A percentile compares a stretch with the other conserved stretches of the same genome.
Conservation (phyloP, 352 stramenopile genomes). For the Pythium insidiosum region DNA sequence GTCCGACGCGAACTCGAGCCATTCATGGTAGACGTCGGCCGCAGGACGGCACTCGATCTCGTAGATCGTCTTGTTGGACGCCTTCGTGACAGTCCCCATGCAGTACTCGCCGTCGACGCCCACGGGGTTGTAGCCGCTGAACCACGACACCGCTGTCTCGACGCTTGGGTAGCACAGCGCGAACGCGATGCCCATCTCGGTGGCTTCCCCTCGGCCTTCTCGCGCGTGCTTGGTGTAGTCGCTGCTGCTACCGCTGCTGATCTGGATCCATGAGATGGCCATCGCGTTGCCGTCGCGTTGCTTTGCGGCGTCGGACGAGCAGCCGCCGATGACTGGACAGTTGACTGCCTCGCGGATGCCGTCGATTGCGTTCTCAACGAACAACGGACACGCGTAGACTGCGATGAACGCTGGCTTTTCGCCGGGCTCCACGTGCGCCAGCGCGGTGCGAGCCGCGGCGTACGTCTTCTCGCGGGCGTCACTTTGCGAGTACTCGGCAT, state of each 20-base stretch:
- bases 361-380: constrained; percentile 76
- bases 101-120: constrained; percentile 69
- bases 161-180: constrained; percentile 80
- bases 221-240: constrained; percentile 75
- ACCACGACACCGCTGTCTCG: constrained; percentile 83
- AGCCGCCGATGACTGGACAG: constrained; percentile 77
- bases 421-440: constrained; percentile 46
- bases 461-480: constrained; percentile 74
- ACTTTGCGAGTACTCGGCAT: constrained; percentile 73
- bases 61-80: constrained; percentile 78
- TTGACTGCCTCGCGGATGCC: constrained; percentile 73
- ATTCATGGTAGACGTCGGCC: constrained; percentile 79
- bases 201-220: constrained; percentile 64
- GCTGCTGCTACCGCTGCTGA: constrained; percentile 75
- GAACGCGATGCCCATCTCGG: constrained; percentile 77
- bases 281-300: constrained; percentile 53
- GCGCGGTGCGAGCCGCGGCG: constrained; percentile 57
- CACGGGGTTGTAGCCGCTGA: constrained; percentile 79
- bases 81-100: constrained; percentile 83
- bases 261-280: constrained; percentile 79
- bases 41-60: constrained; percentile 82
- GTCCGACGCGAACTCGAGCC: constrained; percentile 73
- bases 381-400: constrained; percentile 74
- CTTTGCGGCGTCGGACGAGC: constrained; percentile 69
- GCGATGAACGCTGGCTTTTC: constrained; percentile 77